phyloP scores from a whole-genome alignment of 78 protist genomes.

The Bodo saltans region DNA sequence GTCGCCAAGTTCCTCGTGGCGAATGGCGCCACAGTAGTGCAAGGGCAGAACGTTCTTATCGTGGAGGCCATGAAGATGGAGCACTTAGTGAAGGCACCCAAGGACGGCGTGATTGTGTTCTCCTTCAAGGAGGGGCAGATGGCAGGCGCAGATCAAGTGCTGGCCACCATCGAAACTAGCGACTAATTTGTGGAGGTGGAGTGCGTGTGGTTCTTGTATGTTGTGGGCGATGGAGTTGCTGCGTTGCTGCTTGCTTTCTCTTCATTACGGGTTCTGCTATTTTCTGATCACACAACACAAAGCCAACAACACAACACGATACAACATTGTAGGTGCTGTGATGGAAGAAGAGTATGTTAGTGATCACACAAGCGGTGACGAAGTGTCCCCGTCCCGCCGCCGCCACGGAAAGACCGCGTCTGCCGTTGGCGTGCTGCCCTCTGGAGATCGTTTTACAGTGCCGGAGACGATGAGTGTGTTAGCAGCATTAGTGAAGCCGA shows the following conservation, averaged over 20 bases:
- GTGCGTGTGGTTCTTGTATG: too few relatives aligned
- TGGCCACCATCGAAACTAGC: neutral
- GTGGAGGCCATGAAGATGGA: constrained; percentile 86
- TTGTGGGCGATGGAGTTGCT: too few relatives aligned
- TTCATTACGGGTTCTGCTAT: too few relatives aligned
- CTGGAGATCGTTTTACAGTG: neutral
- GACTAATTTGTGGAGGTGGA: too few relatives aligned
- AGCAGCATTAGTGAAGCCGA: neutral
- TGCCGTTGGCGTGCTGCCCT: neutral
- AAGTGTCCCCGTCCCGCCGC: too few relatives aligned
- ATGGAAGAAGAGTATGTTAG: too few relatives aligned
- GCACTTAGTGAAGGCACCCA: constrained; percentile 27
- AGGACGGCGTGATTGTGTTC: constrained; percentile 15
- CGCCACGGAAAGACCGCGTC: too few relatives aligned
- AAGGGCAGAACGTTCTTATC: constrained; percentile 56
- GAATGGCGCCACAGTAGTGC: constrained; percentile 43
- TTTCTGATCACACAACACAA: too few relatives aligned
- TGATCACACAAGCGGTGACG: too few relatives aligned
- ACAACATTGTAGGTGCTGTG: too few relatives aligned
- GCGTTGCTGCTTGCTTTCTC: too few relatives aligned
- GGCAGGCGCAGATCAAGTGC: neutral
- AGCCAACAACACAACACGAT: too few relatives aligned
- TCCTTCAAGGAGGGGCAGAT: neutral
- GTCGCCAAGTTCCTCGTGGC: constrained; percentile 44
- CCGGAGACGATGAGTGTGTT: neutral